These are phyloP conservation scores for Lentinula sp. DNA, from an alignment of 768 basidiomycete genomes.

Conservation along the genomic window DNA sequence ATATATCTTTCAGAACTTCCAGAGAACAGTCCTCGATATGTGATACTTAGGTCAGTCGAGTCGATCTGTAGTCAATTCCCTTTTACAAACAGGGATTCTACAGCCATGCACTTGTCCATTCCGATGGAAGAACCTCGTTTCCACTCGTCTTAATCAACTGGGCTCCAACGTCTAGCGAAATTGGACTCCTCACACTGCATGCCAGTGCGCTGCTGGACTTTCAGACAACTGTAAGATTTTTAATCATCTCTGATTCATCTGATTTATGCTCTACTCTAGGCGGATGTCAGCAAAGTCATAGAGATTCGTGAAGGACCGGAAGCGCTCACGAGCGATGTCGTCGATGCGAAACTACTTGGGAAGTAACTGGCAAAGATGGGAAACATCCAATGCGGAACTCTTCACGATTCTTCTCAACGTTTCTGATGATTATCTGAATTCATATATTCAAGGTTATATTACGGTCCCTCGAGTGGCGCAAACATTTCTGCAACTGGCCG, in stretches of 20 bases:
- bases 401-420: no score
- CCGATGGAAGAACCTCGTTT: constrained; percentile 78
- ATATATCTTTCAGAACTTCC: constrained; percentile 60
- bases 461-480: no score
- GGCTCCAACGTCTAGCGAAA: constrained; percentile 76
- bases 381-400: background rate
- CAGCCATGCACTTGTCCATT: constrained; percentile 75
- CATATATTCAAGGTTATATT: no score
- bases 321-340: constrained; percentile 62
- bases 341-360: constrained; percentile 57
- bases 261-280: constrained; percentile 32
- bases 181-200: constrained; percentile 70
- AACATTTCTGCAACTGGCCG: no score
- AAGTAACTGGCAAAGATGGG: background rate
- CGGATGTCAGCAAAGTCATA: constrained; percentile 72
- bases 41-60: constrained; percentile 20
- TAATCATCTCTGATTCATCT: background rate
- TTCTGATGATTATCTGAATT: no score
- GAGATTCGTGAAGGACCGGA: constrained; percentile 82
- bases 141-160: constrained; percentile 88
- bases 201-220: constrained; percentile 80
- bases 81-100: constrained; percentile 21
- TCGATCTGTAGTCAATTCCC: background rate
- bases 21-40: constrained; percentile 81
- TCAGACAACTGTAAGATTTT: constrained; percentile 57